Evolutionary conservation across 2,329 filamentous ascomycete genomes (phyloP).

Genomic region (Claviceps spartinae): DNA sequence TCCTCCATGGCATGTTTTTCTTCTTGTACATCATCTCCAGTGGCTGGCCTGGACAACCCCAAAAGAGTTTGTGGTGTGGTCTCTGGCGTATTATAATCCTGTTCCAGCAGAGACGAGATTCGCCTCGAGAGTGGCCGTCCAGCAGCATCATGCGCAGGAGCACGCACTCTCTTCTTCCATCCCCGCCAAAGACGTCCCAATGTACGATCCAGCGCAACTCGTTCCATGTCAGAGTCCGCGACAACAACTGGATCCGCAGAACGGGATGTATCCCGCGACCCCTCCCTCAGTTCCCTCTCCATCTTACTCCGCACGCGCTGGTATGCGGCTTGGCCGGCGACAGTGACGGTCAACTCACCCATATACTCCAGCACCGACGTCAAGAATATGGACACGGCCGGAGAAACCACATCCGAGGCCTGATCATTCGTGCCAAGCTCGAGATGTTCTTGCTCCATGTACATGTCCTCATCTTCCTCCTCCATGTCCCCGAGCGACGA

Average conservation of each 20-base stretch:
- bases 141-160: slow-evolving; percentile 34
- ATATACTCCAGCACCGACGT: slow-evolving; percentile 91
- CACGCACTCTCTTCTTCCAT: slow-evolving; percentile 78
- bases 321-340: slow-evolving; percentile 74
- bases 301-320: slow-evolving; percentile 47
- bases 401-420: slow-evolving; percentile 60
- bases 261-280: slow-evolving; percentile 30
- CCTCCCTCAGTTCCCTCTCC: slow-evolving; percentile 45
- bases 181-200: slow-evolving; percentile 84
- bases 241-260: slow-evolving; percentile 60
- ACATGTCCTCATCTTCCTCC: slow-evolving; percentile 89
- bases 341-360: slow-evolving; percentile 78
- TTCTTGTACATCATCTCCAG: slow-evolving; percentile 4
- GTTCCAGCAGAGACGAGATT: slow-evolving; percentile 20
- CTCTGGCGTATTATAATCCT: slow-evolving; percentile 17
- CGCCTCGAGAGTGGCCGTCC: slow-evolving; percentile 37
- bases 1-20: slow-evolving; percentile 10
- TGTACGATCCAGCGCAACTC: slow-evolving; percentile 77
- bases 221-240: slow-evolving; percentile 84
- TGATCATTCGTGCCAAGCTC: slow-evolving; percentile 43
- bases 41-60: slow-evolving; percentile 5
- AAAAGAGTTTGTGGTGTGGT: slow-evolving; percentile 22
- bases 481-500: slow-evolving; percentile 93
- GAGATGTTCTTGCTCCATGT: slow-evolving; percentile 68
- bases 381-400: slow-evolving; percentile 87